Evolutionary conservation across 2,329 filamentous ascomycete genomes (phyloP), one percentile per base, ranked within the genome.

Genomic region (Colletotrichum sp.): DNA sequence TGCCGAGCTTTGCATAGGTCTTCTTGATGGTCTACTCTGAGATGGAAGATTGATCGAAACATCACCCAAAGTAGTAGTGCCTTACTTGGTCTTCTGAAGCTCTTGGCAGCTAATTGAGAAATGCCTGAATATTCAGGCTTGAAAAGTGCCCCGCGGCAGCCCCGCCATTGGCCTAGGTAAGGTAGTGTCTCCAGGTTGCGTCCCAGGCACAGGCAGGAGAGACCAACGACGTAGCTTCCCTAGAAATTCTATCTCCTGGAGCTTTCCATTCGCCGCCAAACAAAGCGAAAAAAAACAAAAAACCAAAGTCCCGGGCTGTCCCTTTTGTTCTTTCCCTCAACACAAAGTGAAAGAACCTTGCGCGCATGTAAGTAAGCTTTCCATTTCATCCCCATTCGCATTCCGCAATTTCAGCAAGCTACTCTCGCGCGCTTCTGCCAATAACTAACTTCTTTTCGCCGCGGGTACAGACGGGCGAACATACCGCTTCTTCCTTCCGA

Each of bases 71-170:
- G 38, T 43, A n/a, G 38, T 43, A 36, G 21, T 8, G 16, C 36
- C 33, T 16, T 21, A 8, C 29, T 38, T 8, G 63, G 54, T 31
- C 69, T 58, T 62, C 43, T 29, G 27, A 64, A 33, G 33, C 12
- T 11, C 62, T 64, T 18, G 38, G 36, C 8, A 18, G 38, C 51
- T 24, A 12, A 18, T 47, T 12, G 21, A n/a, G 6, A 21, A 8
- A 51, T 51, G 51, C 64, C 72, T 67, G 31, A 33, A 33, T n/a
- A 59, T 3, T 73, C 51, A 72, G 72, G 69, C 58, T 36, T n/a
- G 29, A 38, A 61, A 57, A 34, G 9, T 74, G 72, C 72, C 72
- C 72, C 72, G 72, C 72, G 59, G 72, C 62, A 75, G 70, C 73
- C 73, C 73, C 73, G 61, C 73, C 70, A 69, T 75, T 27, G 62